A percentile compares a stretch with the other conserved stretches of the same genome.
Conservation (phyloP, 176 grass and related monocot genomes). For the Bothriochloa decipiens region DNA sequence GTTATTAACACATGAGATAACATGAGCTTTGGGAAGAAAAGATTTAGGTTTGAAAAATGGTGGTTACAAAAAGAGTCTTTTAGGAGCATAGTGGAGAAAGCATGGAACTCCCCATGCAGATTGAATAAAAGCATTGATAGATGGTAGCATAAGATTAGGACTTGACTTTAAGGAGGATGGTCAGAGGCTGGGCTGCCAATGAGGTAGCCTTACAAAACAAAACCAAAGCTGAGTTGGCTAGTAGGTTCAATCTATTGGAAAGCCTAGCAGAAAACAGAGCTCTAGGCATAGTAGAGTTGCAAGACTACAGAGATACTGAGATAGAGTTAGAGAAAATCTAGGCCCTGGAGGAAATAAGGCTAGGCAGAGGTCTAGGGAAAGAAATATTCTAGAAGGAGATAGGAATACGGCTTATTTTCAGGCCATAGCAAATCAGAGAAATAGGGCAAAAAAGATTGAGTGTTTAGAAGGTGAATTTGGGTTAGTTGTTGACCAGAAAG, state of each 20-base stretch:
- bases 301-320: no score
- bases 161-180: no score
- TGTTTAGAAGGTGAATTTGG: not conserved
- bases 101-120: fast-evolving
- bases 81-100: fast-evolving
- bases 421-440: not conserved
- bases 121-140: fast-evolving
- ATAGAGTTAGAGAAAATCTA: not conserved
- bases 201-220: fast-evolving
- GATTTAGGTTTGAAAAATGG: not conserved
- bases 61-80: not conserved
- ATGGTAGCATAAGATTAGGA: no score
- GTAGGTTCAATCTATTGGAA: fast-evolving
- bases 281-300: no score
- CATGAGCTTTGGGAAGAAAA: fast-evolving
- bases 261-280: fast-evolving
- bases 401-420: not conserved
- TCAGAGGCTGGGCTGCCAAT: no score
- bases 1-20: fast-evolving
- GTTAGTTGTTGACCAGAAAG: fast-evolving
- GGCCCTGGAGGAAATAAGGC: not conserved
- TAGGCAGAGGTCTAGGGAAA: not conserved
- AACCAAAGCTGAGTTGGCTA: fast-evolving
- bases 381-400: not conserved
- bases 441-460: not conserved